Conservation (phyloP, 2,329 filamentous ascomycete genomes). For the Rutstroemia sp. region DNA sequence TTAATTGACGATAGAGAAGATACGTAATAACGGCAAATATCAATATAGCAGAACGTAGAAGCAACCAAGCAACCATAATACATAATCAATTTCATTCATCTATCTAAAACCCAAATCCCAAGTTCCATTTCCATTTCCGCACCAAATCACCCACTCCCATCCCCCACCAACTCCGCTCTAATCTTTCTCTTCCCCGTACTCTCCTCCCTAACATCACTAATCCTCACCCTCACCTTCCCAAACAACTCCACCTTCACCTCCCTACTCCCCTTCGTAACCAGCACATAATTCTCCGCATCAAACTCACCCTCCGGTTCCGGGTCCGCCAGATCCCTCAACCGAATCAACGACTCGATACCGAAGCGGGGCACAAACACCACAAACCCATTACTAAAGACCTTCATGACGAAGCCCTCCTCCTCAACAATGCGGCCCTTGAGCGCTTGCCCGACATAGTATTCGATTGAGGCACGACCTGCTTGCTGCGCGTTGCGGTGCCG, state of each 20-base stretch:
- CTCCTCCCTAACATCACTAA: slow-evolving; percentile 90
- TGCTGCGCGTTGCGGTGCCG: slow-evolving; percentile 96
- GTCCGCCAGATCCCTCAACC: slow-evolving; percentile 73
- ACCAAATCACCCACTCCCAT: slow-evolving; percentile 11
- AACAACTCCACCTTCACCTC: slow-evolving; percentile 70
- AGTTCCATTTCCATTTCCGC: background rate
- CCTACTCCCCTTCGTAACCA: slow-evolving; percentile 52
- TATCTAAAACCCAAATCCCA: too few species aligned
- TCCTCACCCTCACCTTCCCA: slow-evolving; percentile 81
- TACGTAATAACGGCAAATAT: too few species aligned
- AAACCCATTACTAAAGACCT: slow-evolving; percentile 94
- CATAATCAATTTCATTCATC: too few species aligned
- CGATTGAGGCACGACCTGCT: slow-evolving; percentile 86
- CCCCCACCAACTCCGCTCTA: slow-evolving; percentile 59
- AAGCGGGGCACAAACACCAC: slow-evolving; percentile 95
- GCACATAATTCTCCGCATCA: slow-evolving; percentile 76
- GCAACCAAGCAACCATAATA: too few species aligned
- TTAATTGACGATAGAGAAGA: too few species aligned
- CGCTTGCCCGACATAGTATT: slow-evolving; percentile 96
- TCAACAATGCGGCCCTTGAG: slow-evolving; percentile 69
- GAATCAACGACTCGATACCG: slow-evolving; percentile 87
- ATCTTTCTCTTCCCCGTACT: slow-evolving; percentile 92
- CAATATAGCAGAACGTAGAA: too few species aligned
- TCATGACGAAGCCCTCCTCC: slow-evolving; percentile 94
- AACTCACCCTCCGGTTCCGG: slow-evolving; percentile 74